Evolutionary conservation across 1,284 basidiomycete genomes (phyloP), one percentile per base, ranked within the genome.

Genomic region (Cutaneotrichosporon sp.): DNA sequence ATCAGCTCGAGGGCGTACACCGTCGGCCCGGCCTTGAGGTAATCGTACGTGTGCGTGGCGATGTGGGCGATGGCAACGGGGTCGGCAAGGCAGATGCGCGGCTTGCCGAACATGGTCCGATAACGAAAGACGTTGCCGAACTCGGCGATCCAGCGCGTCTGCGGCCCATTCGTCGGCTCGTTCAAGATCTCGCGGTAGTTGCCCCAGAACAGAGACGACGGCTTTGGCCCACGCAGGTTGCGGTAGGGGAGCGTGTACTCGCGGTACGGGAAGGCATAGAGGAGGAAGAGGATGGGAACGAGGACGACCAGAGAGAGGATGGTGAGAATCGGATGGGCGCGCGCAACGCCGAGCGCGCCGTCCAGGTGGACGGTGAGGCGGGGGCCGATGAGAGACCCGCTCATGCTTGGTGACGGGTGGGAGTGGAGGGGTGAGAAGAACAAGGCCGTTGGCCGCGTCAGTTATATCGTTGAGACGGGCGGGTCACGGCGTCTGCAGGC

Each of bases 21-120:
- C 2, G 88, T 81, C 60, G 86, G 84, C 51, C 84, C 82, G 0
- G 88, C 87, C 72, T 89, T 89, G 16, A 86, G 86, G 71, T 86
- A 89, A 36, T 84, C 81, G 69, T 89, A 86, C 1, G 84, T 81
- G 59, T 83, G 82, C 22, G 80, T 80, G 54, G 89, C 82, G 58
- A 90, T 84, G 63, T 88, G 83, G 3, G 83, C 80, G 24, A 89
- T 75, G 0, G 87, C 87, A 25, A 81, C 76, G 0, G 84, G 83
- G 74, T 89, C 88, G 49, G 82, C 83, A 20, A 85, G 85, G 76
- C 86, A 80, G 55, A 89, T 79, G 16, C 86, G 78, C 5, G 60
- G 63, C 6, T 58, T 33, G 16, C 72, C 65, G 9, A 62, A 54
- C 9, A 68, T 33, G 2, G 62, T 13, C 6, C 45, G 47, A 54